phyloP scores from a whole-genome alignment of 768 basidiomycete genomes.

The Xerocomus spinulosus region DNA sequence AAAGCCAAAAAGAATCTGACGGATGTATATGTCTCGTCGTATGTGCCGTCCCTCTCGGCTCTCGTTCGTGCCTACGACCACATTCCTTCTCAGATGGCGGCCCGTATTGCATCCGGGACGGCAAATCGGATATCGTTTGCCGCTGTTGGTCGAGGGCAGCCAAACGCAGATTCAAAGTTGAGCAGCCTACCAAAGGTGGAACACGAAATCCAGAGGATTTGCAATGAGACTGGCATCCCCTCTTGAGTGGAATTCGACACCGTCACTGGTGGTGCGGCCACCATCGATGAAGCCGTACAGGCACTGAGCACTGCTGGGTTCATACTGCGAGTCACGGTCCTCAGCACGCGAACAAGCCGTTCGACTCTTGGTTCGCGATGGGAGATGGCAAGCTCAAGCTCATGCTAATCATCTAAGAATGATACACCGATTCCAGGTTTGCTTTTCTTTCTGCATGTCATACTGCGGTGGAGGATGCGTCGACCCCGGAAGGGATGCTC shows the following conservation, averaged over 20 bases:
- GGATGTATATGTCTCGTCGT: too few species aligned
- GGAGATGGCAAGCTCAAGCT: neutral
- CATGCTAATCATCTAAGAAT: neutral
- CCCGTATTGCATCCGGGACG: neutral
- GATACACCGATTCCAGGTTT: neutral
- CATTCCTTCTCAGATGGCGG: neutral
- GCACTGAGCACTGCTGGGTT: too few species aligned
- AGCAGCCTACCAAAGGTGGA: neutral
- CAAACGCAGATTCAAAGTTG: neutral
- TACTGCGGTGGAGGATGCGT: too few species aligned
- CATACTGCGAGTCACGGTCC: neutral
- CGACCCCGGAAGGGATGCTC: too few species aligned
- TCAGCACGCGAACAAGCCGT: neutral
- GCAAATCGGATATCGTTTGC: neutral
- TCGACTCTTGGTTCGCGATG: neutral
- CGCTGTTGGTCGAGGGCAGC: neutral
- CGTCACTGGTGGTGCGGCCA: too few species aligned
- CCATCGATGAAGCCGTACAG: too few species aligned
- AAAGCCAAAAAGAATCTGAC: too few species aligned
- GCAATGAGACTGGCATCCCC: too few species aligned
- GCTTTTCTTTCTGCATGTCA: neutral
- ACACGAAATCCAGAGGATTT: neutral
- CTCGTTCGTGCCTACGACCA: neutral
- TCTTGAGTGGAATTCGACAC: too few species aligned
- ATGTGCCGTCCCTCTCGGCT: too few species aligned